These are phyloP conservation scores for Xylariaceae sp. DNA, from an alignment of 2,329 filamentous ascomycete genomes.

Conservation along the genomic window DNA sequence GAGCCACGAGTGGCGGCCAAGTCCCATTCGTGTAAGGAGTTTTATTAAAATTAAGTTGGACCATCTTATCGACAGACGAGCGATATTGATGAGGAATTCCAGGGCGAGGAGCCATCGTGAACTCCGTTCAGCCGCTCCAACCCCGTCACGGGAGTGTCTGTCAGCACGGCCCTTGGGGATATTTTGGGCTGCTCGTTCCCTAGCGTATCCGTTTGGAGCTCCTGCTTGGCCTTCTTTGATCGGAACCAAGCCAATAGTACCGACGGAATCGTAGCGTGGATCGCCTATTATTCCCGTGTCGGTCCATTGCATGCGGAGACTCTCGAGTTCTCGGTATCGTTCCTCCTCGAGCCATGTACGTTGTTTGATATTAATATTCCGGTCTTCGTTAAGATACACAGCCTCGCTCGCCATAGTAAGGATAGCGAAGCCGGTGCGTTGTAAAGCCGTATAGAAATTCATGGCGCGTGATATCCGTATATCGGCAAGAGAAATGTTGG, in stretches of 20 bases:
- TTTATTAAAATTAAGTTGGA: conserved; percentile 50
- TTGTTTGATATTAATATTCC: conserved; percentile 62
- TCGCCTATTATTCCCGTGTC: conserved; percentile 41
- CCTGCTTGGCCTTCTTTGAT: conserved; percentile 42
- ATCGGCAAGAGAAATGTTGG: conserved; percentile 76
- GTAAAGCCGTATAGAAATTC: conserved; percentile 89
- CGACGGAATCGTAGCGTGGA: conserved; percentile 47
- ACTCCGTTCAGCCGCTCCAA: conserved; percentile 73
- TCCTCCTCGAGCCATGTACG: conserved; percentile 93
- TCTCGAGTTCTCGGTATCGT: conserved; percentile 69
- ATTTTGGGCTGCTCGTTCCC: conserved; percentile 63
- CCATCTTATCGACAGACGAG: conserved; percentile 56
- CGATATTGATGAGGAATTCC: conserved; percentile 72
- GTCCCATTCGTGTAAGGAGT: conserved; percentile 52
- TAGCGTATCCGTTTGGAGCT: conserved; percentile 56
- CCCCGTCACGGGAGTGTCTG: conserved; percentile 53
- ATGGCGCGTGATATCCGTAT: conserved; percentile 79
- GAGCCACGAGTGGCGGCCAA: conserved; percentile 58
- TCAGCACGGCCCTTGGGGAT: conserved; percentile 43
- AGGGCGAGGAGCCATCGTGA: conserved; percentile 71
- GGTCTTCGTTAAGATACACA: conserved; percentile 90
- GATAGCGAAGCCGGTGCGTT: conserved; percentile 80
- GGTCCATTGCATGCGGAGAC: conserved; percentile 47
- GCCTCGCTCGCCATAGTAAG: conserved; percentile 93
- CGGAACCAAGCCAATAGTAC: conserved; percentile 51